A percentile compares a stretch with the other conserved stretches of the same genome.
These are phyloP conservation scores for Colletotrichum chlorophyti DNA, from an alignment of 2,329 filamentous ascomycete species.

Conservation along the genomic window DNA sequence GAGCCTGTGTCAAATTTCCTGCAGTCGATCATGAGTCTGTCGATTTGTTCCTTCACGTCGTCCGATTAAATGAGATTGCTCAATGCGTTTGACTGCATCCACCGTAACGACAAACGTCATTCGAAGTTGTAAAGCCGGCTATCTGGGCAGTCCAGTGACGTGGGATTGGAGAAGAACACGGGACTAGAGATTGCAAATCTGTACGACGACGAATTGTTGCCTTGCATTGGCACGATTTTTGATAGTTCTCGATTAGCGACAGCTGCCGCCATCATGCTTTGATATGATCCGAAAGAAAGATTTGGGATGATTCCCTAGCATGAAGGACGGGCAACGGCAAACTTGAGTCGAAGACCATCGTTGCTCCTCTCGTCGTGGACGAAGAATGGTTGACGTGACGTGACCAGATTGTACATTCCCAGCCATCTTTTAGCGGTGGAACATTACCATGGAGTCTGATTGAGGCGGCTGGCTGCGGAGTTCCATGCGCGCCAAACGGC, in stretches of 20 bases:
- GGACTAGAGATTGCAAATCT: background rate
- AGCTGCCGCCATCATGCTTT: slow-evolving; percentile 23
- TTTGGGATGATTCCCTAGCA: slow-evolving; percentile 11
- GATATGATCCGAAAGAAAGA: slow-evolving; percentile 22
- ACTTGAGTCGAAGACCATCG: slow-evolving; percentile 1
- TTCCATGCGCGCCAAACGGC: slow-evolving; percentile 16
- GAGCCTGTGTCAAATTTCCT: slow-evolving; percentile 12
- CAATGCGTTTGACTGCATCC: slow-evolving; percentile 26
- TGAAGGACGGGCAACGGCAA: background rate
- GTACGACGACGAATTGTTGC: slow-evolving; percentile 1
- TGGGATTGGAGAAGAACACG: slow-evolving; percentile 2
- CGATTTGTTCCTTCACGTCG: slow-evolving; percentile 18
- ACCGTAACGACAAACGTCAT: slow-evolving; percentile 26
- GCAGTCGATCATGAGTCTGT: slow-evolving; percentile 21
- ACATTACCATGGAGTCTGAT: slow-evolving; percentile 11
- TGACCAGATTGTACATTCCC: background rate
- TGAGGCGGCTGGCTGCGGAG: slow-evolving; percentile 18
- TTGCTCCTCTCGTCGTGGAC: background rate
- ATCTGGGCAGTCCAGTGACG: background rate
- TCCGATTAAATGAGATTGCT: slow-evolving; percentile 26
- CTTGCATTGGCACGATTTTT: background rate
- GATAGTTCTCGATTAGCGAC: slow-evolving; percentile 8
- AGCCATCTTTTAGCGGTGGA: slow-evolving; percentile 12
- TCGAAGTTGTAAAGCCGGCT: slow-evolving; percentile 4
- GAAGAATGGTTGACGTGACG: background rate